Percentiles rank a stretch among this genome's conserved stretches.
Evolutionary conservation across 306 rosid species (phyloP).

Genomic region (Dalbergia oliveri): DNA sequence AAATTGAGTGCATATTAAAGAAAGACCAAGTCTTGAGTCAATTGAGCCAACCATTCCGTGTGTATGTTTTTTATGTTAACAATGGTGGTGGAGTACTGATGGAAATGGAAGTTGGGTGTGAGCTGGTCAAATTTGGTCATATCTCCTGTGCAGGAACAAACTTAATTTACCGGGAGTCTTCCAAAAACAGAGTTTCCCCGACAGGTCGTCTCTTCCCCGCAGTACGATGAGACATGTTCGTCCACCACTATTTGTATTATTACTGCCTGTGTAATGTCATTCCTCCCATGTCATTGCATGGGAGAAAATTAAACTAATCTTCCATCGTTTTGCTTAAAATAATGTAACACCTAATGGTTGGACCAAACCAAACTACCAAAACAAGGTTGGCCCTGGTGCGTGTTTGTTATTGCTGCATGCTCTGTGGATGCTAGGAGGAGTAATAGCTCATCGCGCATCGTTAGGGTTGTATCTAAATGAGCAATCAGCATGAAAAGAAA

Average conservation of each 20-base stretch:
- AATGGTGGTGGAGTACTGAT: slow-evolving; percentile 2
- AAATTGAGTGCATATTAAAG: too few species aligned
- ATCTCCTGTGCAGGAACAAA: slow-evolving; percentile 7
- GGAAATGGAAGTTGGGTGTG: slow-evolving; percentile 4
- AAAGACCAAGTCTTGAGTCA: too few species aligned
- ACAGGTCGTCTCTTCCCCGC: slow-evolving; percentile 40
- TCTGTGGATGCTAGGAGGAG: background rate
- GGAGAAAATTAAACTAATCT: too few species aligned
- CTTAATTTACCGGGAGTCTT: slow-evolving; percentile 20
- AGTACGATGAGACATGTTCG: slow-evolving; percentile 21
- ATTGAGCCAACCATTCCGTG: too few species aligned
- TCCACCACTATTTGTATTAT: background rate
- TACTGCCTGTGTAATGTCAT: too few species aligned
- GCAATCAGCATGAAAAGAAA: too few species aligned
- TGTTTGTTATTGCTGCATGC: background rate
- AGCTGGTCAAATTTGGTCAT: slow-evolving; percentile 24
- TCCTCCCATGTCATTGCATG: too few species aligned
- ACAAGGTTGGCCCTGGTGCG: background rate
- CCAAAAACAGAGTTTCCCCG: slow-evolving; percentile 30
- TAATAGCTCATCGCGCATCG: too few species aligned
- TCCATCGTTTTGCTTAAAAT: slow-evolving; percentile 2
- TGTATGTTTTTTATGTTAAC: background rate
- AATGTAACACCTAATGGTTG: background rate
- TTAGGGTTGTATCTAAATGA: too few species aligned
- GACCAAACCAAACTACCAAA: background rate